Conservation (phyloP, 2,329 filamentous ascomycete species). For the Nothopassalora personata region DNA sequence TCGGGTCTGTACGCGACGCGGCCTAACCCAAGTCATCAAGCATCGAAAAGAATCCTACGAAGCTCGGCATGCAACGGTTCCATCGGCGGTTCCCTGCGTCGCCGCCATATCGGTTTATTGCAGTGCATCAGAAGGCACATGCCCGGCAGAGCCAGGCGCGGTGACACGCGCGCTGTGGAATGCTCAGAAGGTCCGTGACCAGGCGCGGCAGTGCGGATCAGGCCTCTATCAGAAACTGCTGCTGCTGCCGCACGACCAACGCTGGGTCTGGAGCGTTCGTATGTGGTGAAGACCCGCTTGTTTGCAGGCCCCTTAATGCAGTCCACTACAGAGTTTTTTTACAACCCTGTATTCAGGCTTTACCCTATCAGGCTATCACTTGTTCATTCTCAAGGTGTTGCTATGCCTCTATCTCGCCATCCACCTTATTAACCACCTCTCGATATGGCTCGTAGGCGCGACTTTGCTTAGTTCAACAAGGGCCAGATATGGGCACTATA, state of each 20-base stretch:
- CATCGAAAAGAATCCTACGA: background rate
- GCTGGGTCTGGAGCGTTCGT: conserved; percentile 6
- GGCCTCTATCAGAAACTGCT: conserved; percentile 14
- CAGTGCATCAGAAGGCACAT: background rate
- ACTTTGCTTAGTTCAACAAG: too few relatives aligned
- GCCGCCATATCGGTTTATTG: conserved; percentile 5
- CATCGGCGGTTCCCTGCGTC: conserved; percentile 4
- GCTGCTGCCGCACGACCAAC: conserved; percentile 10
- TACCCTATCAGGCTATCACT: too few relatives aligned
- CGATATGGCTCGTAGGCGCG: too few relatives aligned
- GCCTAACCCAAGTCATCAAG: conserved; percentile 6
- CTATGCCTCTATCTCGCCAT: too few relatives aligned
- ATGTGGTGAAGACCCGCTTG: conserved; percentile 8
- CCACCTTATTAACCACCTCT: too few relatives aligned
- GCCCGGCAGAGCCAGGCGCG: background rate
- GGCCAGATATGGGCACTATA: too few relatives aligned
- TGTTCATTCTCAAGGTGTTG: too few relatives aligned
- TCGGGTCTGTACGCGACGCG: conserved; percentile 11
- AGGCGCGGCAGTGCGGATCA: conserved; percentile 1
- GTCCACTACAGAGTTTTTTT: too few relatives aligned
- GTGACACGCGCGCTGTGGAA: conserved; percentile 9
- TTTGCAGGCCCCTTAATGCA: conserved; percentile 15
- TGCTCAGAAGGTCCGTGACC: conserved; percentile 9
- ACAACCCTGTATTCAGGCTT: too few relatives aligned
- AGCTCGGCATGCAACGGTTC: conserved; percentile 8